Evolutionary conservation across 352 stramenopile genomes (phyloP).

Genomic region (Thalassiosira sp.): DNA sequence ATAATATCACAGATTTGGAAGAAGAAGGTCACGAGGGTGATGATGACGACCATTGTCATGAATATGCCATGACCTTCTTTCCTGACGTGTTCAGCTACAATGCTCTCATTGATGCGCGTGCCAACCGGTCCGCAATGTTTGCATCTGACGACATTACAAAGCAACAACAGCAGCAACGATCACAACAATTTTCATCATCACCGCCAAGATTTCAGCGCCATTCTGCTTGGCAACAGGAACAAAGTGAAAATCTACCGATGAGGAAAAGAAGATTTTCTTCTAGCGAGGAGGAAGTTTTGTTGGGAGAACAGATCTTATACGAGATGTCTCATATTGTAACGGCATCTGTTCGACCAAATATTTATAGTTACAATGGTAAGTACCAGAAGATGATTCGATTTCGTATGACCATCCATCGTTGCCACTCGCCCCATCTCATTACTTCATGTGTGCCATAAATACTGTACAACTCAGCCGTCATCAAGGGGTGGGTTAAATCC

Average conservation of each 20-base stretch:
- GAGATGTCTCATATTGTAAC: conserved; percentile 40
- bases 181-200: not conserved
- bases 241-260: conserved; percentile 9
- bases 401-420: not conserved
- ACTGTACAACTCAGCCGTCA: conserved; percentile 29
- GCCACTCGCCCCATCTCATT: not conserved
- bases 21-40: conserved; percentile 5
- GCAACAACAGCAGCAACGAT: not conserved
- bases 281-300: conserved; percentile 47
- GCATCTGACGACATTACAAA: conserved; percentile 16
- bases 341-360: conserved; percentile 40
- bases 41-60: conserved; percentile 8
- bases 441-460: not conserved
- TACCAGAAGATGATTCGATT: not conserved
- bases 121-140: conserved; percentile 51
- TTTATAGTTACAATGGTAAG: conserved; percentile 58
- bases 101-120: conserved; percentile 49
- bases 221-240: conserved; percentile 10
- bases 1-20: conserved; percentile 6
- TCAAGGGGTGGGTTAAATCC: conserved; percentile 42
- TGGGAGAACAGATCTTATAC: conserved; percentile 49
- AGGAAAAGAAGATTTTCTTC: conserved; percentile 32
- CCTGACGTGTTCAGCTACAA: conserved; percentile 53
- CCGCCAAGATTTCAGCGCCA: not conserved
- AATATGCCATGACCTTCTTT: conserved; percentile 42